phyloP scores from a whole-genome alignment of 495 filamentous ascomycete genomes.

The Darksidea phi region DNA sequence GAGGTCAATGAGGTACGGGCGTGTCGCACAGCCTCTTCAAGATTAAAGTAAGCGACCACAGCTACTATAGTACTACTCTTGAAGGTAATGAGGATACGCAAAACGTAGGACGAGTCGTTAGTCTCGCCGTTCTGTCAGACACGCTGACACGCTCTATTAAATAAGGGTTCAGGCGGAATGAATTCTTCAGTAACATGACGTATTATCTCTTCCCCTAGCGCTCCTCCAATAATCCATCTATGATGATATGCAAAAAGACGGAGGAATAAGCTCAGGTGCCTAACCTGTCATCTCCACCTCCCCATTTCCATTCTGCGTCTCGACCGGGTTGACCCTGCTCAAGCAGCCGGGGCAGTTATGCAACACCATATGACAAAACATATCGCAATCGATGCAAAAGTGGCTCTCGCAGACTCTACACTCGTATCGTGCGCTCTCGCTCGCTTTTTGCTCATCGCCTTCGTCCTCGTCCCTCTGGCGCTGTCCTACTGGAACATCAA shows the following conservation, averaged over 20 bases:
- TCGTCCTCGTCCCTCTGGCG: conserved; percentile 26
- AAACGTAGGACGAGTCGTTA: too few species aligned
- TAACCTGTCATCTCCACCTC: conserved; percentile 27
- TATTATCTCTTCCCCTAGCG: too few species aligned
- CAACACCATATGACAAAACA: conserved; percentile 87
- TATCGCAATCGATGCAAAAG: conserved; percentile 97
- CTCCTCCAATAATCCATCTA: too few species aligned
- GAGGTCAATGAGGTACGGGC: neutral
- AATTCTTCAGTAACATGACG: too few species aligned
- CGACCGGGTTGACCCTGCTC: conserved; percentile 44
- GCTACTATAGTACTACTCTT: too few species aligned
- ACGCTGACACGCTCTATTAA: too few species aligned
- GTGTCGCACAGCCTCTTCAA: neutral
- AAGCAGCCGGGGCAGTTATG: conserved; percentile 97
- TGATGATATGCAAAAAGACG: neutral
- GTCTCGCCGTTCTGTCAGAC: too few species aligned
- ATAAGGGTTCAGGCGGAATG: too few species aligned
- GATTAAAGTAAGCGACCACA: too few species aligned
- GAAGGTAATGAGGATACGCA: too few species aligned
- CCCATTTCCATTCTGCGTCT: conserved; percentile 11
- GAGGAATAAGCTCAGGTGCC: neutral
- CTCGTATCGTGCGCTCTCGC: conserved; percentile 82
- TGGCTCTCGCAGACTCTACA: conserved; percentile 80
- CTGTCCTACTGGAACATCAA: conserved; percentile 14
- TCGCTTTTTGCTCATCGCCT: conserved; percentile 61